Conservation (phyloP, 2,329 filamentous ascomycete genomes). For the Fusarium decemcellulare region DNA sequence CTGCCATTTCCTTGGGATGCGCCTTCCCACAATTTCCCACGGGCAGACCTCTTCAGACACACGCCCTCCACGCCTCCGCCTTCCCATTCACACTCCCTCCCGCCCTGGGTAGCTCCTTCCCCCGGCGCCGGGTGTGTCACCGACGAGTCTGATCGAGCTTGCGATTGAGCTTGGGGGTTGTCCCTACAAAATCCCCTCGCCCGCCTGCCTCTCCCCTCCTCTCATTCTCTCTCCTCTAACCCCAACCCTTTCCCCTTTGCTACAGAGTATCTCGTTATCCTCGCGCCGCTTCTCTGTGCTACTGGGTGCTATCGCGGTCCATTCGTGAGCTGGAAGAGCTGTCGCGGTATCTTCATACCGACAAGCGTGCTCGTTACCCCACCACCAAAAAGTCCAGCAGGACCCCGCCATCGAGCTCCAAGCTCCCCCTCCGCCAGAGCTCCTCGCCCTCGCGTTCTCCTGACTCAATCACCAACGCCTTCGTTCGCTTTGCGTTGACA, state of each 20-base stretch:
- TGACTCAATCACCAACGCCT: constrained; percentile 33
- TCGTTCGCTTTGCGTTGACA: constrained; percentile 16
- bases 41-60: constrained; percentile 24
- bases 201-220: constrained; percentile 42
- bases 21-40: constrained; percentile 30
- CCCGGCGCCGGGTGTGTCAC: constrained; percentile 46
- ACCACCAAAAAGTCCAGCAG: constrained; percentile 40
- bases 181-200: constrained; percentile 47
- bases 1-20: constrained; percentile 29
- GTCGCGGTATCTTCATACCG: constrained; percentile 50
- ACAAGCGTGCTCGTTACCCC: constrained; percentile 50
- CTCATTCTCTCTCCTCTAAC: constrained; percentile 42
- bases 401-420: constrained; percentile 47
- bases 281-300: constrained; percentile 33
- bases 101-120: constrained; percentile 40
- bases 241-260: constrained; percentile 23
- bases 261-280: constrained; percentile 23
- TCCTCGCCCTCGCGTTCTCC: constrained; percentile 27
- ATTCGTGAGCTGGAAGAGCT: constrained; percentile 48
- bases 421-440: constrained; percentile 41
- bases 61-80: constrained; percentile 32
- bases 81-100: constrained; percentile 30
- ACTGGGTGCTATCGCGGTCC: constrained; percentile 43
- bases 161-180: constrained; percentile 34
- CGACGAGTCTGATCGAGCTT: constrained; percentile 35